These are phyloP conservation scores for Colletotrichum aenigma DNA, from an alignment of 2,329 filamentous ascomycete species.

Conservation along the genomic window DNA sequence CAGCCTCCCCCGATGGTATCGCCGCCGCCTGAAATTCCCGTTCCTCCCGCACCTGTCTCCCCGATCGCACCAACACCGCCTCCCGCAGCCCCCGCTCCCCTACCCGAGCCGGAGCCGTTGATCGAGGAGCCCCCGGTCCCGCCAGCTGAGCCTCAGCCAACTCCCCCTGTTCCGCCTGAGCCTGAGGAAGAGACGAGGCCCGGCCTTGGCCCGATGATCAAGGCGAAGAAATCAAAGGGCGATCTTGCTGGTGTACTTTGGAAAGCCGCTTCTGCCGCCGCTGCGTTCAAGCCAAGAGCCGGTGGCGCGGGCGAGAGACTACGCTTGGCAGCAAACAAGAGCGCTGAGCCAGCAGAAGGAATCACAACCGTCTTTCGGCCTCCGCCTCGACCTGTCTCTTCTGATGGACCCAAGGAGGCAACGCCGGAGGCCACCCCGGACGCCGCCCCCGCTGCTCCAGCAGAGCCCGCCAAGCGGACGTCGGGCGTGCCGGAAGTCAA, in stretches of 20 bases:
- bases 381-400: slow-evolving; percentile 57
- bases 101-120: not conserved
- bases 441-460: slow-evolving; percentile 27
- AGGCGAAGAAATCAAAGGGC: slow-evolving; percentile 73
- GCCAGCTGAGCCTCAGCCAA: slow-evolving; percentile 18
- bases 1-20: not conserved
- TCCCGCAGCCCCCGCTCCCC: not conserved
- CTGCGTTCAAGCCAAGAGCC: slow-evolving; percentile 80
- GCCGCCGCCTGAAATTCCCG: slow-evolving; percentile 2
- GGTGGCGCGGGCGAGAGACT: slow-evolving; percentile 86
- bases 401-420: slow-evolving; percentile 35
- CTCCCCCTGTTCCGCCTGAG: slow-evolving; percentile 29
- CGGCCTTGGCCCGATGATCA: slow-evolving; percentile 90
- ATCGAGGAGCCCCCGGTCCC: not conserved
- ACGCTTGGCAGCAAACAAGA: slow-evolving; percentile 62
- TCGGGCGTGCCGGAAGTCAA: slow-evolving; percentile 62
- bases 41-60: slow-evolving; percentile 9
- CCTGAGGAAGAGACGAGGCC: slow-evolving; percentile 59
- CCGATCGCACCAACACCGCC: not conserved
- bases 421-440: slow-evolving; percentile 23
- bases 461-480: slow-evolving; percentile 33
- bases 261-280: slow-evolving; percentile 75
- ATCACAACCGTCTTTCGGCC: slow-evolving; percentile 89
- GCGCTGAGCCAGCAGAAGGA: slow-evolving; percentile 57
- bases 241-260: slow-evolving; percentile 79